phyloP scores from a whole-genome alignment of 257 asterid genomes.

The Ligustrum vulgare region DNA sequence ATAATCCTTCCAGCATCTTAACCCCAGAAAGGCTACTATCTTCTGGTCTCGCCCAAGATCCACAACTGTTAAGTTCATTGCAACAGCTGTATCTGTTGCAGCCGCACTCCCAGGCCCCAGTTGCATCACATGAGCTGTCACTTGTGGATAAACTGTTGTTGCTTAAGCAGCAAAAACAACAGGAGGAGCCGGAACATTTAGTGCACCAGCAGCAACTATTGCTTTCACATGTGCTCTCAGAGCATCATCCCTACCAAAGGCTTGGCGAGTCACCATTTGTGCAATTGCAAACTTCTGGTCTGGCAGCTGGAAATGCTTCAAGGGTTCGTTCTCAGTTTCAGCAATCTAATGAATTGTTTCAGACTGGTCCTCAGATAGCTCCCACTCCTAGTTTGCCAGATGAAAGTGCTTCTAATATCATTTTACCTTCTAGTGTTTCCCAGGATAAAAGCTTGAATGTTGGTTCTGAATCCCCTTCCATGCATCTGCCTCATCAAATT shows the following conservation, averaged over 20 bases:
- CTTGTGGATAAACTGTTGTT: slow-evolving; percentile 66
- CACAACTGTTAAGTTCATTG: slow-evolving; percentile 66
- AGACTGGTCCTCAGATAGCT: slow-evolving; percentile 39
- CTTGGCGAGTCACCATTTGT: slow-evolving; percentile 53
- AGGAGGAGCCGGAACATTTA: slow-evolving; percentile 65
- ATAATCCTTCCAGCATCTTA: slow-evolving; percentile 52
- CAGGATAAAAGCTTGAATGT: slow-evolving; percentile 43
- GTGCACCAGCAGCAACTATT: slow-evolving; percentile 79
- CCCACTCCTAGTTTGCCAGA: slow-evolving; percentile 42
- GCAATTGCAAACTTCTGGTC: slow-evolving; percentile 52
- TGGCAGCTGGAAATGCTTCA: slow-evolving; percentile 49
- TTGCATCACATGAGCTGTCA: slow-evolving; percentile 62
- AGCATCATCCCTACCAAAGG: slow-evolving; percentile 55
- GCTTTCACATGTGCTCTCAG: slow-evolving; percentile 70
- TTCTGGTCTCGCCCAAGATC: slow-evolving; percentile 73
- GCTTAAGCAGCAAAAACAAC: slow-evolving; percentile 75
- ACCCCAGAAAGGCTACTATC: slow-evolving; percentile 56
- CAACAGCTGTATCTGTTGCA: slow-evolving; percentile 81
- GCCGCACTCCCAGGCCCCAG: slow-evolving; percentile 64
- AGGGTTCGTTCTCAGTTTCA: slow-evolving; percentile 51
- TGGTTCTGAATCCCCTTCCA: slow-evolving; percentile 41
- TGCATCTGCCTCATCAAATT: slow-evolving; percentile 55
- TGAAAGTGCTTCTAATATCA: slow-evolving; percentile 40
- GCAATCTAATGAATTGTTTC: slow-evolving; percentile 50
- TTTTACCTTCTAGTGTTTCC: slow-evolving; percentile 46